These are phyloP conservation scores for Ophiostoma australiae DNA, from an alignment of 2,329 filamentous ascomycete genomes.

Conservation along the genomic window DNA sequence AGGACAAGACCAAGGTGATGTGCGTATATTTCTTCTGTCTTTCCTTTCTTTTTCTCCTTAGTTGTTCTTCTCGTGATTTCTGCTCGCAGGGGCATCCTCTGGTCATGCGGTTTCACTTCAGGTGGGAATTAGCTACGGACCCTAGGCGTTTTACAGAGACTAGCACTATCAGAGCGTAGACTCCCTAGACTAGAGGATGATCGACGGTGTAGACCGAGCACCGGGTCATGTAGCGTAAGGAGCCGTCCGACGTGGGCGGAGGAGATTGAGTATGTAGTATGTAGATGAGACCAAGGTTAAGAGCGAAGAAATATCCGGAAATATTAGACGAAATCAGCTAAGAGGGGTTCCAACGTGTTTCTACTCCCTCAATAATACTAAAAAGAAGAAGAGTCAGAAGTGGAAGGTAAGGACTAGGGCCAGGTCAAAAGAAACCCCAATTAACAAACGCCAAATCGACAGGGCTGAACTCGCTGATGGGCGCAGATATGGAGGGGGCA, in stretches of 20 bases:
- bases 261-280: background rate
- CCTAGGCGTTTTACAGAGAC: background rate
- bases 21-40: background rate
- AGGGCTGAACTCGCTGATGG: conserved; percentile 3
- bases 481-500: background rate
- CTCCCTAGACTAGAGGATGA: background rate
- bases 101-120: conserved; percentile 14
- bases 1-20: background rate
- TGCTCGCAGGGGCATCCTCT: background rate
- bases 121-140: background rate
- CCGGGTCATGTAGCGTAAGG: background rate
- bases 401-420: background rate
- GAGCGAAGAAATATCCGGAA: background rate
- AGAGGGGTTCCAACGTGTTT: background rate
- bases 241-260: background rate
- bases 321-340: background rate
- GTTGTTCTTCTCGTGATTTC: background rate
- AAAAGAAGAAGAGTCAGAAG: background rate
- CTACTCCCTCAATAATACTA: background rate
- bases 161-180: background rate
- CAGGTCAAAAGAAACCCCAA: background rate
- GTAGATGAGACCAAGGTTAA: background rate
- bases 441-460: background rate
- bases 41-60: background rate
- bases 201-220: conserved; percentile 1